Conservation (phyloP, 2,329 filamentous ascomycete genomes). For the Fusarium verrucosum region DNA sequence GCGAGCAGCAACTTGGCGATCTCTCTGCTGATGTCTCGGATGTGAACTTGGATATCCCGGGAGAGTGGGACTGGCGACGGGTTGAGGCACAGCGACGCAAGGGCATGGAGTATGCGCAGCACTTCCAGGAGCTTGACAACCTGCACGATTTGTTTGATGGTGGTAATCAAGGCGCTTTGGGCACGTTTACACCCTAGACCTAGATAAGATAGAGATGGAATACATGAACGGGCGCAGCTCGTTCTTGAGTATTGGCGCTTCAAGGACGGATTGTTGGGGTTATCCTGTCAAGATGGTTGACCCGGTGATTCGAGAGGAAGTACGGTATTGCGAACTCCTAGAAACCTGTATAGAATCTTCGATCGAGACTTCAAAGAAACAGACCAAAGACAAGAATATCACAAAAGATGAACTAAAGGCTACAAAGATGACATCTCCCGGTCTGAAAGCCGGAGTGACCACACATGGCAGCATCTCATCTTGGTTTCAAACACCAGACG, state of each 20-base stretch:
- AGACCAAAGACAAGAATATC: neutral
- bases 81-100: constrained; percentile 64
- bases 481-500: neutral
- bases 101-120: constrained; percentile 63
- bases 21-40: constrained; percentile 52
- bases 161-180: constrained; percentile 62
- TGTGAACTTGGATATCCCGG: constrained; percentile 48
- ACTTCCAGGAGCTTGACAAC: constrained; percentile 67
- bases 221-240: neutral
- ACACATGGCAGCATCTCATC: neutral
- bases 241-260: neutral
- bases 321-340: neutral
- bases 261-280: neutral
- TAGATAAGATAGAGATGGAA: neutral
- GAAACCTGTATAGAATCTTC: neutral
- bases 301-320: neutral
- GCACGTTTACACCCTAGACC: constrained; percentile 57
- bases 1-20: constrained; percentile 55
- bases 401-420: neutral
- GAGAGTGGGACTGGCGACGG: constrained; percentile 66
- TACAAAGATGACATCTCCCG: too few species aligned
- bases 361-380: neutral
- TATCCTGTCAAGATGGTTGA: neutral
- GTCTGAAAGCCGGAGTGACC: neutral
- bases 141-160: constrained; percentile 63